Base-by-base conservation (phyloP, 495 filamentous ascomycete genomes). In the Talaromyces trachyspermus region DNA sequence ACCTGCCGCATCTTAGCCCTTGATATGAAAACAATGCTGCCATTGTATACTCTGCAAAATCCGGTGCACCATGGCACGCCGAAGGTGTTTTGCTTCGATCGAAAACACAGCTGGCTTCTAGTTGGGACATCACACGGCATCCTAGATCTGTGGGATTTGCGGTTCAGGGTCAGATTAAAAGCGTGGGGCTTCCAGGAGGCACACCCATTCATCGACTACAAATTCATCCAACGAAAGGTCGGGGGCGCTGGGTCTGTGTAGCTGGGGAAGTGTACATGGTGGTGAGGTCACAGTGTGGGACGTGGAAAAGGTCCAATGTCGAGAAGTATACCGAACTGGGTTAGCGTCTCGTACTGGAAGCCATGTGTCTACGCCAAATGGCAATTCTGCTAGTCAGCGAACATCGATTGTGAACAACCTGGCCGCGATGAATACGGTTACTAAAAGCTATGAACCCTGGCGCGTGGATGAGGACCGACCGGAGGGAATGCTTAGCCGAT, bases 251-350 rank as follows among this genome's bases (percentile, higher is more conserved):
- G 78, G 80, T 96, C 2, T 89, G 85, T 54, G 84, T 96, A 7
- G 82, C 88, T 1, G 88, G 90, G 89, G 89, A 15, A 94, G 86
- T n/a, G 83, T 80, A 7, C 81, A 86, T 49, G 88, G 86, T n/a
- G 68, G 71, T 45, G 91, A 97, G 57, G 77, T 99, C 14, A 94
- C 88, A 1, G 83, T 94, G 2, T 99, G 92, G 92, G 94, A 99
- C 63, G 71, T 95, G 12, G 90, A 97, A 57, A 92, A 91, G 58
- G 78, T 82, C 15, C 76, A 83, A 48, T 97, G 94, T 54, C 79
- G 88, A 50, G 91, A 96, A 62, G 82, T 95, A 2, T 97, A 91
- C 65, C 83, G 86, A 11, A 77, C 82, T 5, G 70, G 64, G 17
- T 64, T 63, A 4, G 50, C 46, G 29, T 50, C 46, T 11, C 24